Conservation (phyloP, 768 basidiomycete genomes). For the Suillus brevipes region DNA sequence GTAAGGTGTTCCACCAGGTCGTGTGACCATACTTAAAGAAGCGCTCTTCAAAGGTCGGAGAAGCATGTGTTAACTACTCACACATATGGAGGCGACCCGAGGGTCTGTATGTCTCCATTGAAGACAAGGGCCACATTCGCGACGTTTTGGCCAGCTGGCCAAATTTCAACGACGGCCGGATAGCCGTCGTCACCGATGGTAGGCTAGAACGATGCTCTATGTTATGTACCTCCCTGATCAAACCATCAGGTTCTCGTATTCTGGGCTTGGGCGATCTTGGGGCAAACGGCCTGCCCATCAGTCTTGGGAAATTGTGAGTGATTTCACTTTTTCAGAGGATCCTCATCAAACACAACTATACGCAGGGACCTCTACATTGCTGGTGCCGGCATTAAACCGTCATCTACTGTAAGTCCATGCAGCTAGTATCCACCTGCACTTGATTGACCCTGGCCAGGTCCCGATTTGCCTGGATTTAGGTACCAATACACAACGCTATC, state of each 20-base stretch:
- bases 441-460: conserved; percentile 32
- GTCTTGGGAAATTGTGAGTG: conserved; percentile 70
- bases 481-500: conserved; percentile 66
- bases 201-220: background rate
- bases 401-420: conserved; percentile 37
- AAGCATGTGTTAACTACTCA: conserved; percentile 70
- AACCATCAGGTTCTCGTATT: conserved; percentile 57
- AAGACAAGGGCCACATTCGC: conserved; percentile 64
- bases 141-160: conserved; percentile 57
- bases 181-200: conserved; percentile 81
- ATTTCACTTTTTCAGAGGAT: background rate
- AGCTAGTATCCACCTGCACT: background rate
- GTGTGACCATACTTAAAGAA: conserved; percentile 12
- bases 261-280: conserved; percentile 60
- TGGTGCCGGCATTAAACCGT: conserved; percentile 63
- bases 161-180: conserved; percentile 46
- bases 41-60: conserved; percentile 51
- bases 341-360: background rate
- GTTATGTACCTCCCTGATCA: conserved; percentile 9
- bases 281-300: conserved; percentile 49
- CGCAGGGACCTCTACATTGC: conserved; percentile 66
- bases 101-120: conserved; percentile 61
- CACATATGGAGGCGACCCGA: conserved; percentile 68
- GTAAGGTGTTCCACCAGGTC: conserved; percentile 34
- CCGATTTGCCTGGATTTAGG: conserved; percentile 76